These are phyloP conservation scores for Apiospora malaysiana DNA, from an alignment of 2,329 filamentous ascomycete genomes.

Conservation along the genomic window DNA sequence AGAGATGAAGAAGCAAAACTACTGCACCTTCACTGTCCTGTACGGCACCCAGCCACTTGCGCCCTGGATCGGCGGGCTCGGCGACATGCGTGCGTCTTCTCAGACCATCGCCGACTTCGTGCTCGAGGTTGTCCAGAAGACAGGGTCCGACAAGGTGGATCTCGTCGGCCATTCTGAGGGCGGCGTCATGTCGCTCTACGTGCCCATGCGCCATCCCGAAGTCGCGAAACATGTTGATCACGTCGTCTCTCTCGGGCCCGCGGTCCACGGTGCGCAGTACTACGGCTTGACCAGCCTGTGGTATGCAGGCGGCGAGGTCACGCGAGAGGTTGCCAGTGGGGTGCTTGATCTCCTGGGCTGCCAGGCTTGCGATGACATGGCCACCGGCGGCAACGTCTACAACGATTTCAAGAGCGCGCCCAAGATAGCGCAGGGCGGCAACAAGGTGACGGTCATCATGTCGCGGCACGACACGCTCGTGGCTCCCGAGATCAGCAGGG, in stretches of 20 bases:
- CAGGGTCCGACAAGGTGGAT: slow-evolving; percentile 45
- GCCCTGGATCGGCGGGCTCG: slow-evolving; percentile 45
- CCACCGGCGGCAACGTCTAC: slow-evolving; percentile 33
- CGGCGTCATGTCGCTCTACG: slow-evolving; percentile 45
- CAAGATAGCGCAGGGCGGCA: slow-evolving; percentile 34
- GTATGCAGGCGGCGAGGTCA: slow-evolving; percentile 34
- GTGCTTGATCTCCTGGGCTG: slow-evolving; percentile 32
- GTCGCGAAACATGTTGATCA: slow-evolving; percentile 34
- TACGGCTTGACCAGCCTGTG: slow-evolving; percentile 37
- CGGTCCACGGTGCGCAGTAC: slow-evolving; percentile 37
- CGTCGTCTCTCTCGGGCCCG: slow-evolving; percentile 34
- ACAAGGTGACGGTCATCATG: slow-evolving; percentile 36
- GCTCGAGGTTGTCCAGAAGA: slow-evolving; percentile 41
- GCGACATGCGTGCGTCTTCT: slow-evolving; percentile 45
- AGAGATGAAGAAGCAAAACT: slow-evolving; percentile 39
- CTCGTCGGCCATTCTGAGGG: slow-evolving; percentile 51
- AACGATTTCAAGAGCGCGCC: slow-evolving; percentile 27
- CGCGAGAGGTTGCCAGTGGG: slow-evolving; percentile 30
- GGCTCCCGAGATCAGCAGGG: slow-evolving; percentile 30
- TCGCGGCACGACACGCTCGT: slow-evolving; percentile 34
- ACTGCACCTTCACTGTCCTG: slow-evolving; percentile 49
- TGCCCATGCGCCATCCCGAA: slow-evolving; percentile 36
- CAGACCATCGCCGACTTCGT: slow-evolving; percentile 47
- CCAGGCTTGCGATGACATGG: slow-evolving; percentile 36
- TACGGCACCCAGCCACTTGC: slow-evolving; percentile 47